These are phyloP conservation scores for Micractinium conductrix DNA, from an alignment of 139 green algal species.

Conservation along the genomic window DNA sequence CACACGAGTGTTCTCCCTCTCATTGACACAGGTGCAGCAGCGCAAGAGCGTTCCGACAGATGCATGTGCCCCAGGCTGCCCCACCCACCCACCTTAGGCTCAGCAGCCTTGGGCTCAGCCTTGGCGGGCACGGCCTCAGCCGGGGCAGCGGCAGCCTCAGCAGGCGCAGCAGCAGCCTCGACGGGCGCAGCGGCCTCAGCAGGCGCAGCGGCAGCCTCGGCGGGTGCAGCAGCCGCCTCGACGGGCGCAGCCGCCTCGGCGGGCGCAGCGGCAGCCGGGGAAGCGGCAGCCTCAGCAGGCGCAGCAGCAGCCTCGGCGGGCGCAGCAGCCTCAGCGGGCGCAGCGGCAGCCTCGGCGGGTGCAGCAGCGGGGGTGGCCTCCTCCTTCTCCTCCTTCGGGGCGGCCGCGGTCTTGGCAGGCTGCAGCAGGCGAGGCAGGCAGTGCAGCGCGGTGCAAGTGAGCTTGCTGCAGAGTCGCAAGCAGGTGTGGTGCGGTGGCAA, in stretches of 20 bases:
- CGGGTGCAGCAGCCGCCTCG: neutral
- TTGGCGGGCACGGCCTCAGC: slow-evolving; percentile 38
- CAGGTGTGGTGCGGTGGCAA: too few relatives aligned
- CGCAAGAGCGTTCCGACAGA: too few relatives aligned
- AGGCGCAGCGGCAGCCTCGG: neutral
- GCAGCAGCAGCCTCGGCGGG: neutral
- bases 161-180: slow-evolving; percentile 23
- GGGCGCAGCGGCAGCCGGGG: neutral
- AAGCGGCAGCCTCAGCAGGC: neutral
- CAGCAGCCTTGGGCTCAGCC: slow-evolving; percentile 28
- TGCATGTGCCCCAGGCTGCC: too few relatives aligned
- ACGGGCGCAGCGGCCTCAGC: slow-evolving; percentile 28
- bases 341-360: neutral
- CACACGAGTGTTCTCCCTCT: too few relatives aligned
- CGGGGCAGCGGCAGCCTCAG: neutral
- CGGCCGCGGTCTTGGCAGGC: too few relatives aligned
- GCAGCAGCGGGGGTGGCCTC: neutral
- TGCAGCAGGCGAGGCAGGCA: too few relatives aligned
- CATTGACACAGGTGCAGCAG: too few relatives aligned
- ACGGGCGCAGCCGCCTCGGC: neutral
- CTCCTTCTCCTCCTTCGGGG: too few relatives aligned
- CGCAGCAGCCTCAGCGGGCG: neutral
- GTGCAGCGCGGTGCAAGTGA: too few relatives aligned
- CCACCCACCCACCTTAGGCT: too few relatives aligned
- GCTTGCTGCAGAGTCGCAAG: too few relatives aligned